A percentile compares a stretch with the other conserved stretches of the same genome.
These are phyloP conservation scores for Wallacemonas collosoma DNA, from an alignment of 208 protist genomes.

Conservation along the genomic window DNA sequence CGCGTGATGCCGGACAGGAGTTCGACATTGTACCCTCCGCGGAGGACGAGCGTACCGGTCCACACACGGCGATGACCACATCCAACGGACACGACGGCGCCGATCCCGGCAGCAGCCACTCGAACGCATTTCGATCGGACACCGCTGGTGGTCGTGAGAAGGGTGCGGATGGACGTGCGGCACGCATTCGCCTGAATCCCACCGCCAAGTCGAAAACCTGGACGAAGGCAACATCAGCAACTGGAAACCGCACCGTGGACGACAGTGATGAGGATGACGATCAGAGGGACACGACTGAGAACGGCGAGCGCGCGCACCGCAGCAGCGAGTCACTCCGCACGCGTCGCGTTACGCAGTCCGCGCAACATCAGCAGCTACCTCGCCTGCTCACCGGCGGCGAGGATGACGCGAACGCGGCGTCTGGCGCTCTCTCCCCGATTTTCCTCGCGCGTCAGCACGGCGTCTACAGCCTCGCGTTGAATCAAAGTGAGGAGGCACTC, in stretches of 20 bases:
- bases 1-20: slow-evolving; percentile 18
- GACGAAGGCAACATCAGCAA: neutral
- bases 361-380: slow-evolving; percentile 4
- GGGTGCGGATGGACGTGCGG: neutral
- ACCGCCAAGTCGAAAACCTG: neutral
- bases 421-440: slow-evolving; percentile 3
- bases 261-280: neutral
- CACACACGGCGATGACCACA: neutral
- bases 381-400: slow-evolving; percentile 10
- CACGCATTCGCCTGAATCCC: neutral
- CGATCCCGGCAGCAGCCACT: neutral
- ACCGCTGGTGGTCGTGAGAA: neutral
- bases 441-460: slow-evolving; percentile 26
- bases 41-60: neutral
- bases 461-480: slow-evolving; percentile 59
- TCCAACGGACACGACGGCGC: neutral
- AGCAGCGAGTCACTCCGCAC: too few relatives aligned
- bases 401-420: slow-evolving; percentile 7
- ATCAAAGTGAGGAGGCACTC: slow-evolving; percentile 70
- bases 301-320: neutral
- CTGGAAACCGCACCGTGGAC: too few relatives aligned
- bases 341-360: neutral
- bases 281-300: neutral
- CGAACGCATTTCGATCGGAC: neutral
- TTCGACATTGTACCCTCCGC: neutral